Percentiles rank a stretch among this genome's conserved stretches.
These are phyloP conservation scores for Porodaedalea pini DNA, from an alignment of 1,284 basidiomycete species.

Conservation along the genomic window DNA sequence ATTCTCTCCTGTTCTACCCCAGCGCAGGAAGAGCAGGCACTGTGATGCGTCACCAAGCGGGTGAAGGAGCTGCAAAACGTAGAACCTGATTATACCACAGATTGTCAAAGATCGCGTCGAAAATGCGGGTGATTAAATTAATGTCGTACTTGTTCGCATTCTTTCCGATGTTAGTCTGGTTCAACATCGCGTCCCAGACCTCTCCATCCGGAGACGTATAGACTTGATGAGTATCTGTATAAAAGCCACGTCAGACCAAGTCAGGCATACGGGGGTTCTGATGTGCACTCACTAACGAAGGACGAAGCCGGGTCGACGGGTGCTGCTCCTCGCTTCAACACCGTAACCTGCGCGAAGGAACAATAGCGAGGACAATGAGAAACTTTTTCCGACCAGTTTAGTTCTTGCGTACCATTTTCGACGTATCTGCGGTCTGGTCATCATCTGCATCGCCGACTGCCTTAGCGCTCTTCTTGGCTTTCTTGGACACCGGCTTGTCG, in stretches of 20 bases:
- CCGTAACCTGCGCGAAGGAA: constrained; percentile 41
- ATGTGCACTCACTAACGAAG: constrained; percentile 44
- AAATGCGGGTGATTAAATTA: neutral
- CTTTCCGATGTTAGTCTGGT: constrained; percentile 59
- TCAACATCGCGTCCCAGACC: constrained; percentile 67
- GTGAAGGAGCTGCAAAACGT: constrained; percentile 61
- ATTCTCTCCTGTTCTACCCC: constrained; percentile 60
- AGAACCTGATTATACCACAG: constrained; percentile 42
- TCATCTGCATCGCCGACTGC: constrained; percentile 19
- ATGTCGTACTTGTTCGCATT: constrained; percentile 58
- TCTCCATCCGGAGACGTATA: constrained; percentile 41
- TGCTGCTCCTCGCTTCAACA: constrained; percentile 56
- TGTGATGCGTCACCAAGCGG: constrained; percentile 39
- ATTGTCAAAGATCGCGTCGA: constrained; percentile 5
- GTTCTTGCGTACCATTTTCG: constrained; percentile 33
- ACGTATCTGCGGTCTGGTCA: constrained; percentile 26
- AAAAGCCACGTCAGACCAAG: neutral
- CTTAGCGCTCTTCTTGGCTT: constrained; percentile 30
- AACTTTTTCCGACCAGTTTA: too few relatives aligned
- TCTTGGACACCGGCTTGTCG: constrained; percentile 35
- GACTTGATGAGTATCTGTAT: constrained; percentile 54
- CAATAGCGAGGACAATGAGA: constrained; percentile 7
- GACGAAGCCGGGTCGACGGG: constrained; percentile 53
- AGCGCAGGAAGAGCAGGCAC: constrained; percentile 50
- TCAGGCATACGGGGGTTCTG: neutral